phyloP scores from a whole-genome alignment of 495 filamentous ascomycete genomes.

The Halenospora varia region DNA sequence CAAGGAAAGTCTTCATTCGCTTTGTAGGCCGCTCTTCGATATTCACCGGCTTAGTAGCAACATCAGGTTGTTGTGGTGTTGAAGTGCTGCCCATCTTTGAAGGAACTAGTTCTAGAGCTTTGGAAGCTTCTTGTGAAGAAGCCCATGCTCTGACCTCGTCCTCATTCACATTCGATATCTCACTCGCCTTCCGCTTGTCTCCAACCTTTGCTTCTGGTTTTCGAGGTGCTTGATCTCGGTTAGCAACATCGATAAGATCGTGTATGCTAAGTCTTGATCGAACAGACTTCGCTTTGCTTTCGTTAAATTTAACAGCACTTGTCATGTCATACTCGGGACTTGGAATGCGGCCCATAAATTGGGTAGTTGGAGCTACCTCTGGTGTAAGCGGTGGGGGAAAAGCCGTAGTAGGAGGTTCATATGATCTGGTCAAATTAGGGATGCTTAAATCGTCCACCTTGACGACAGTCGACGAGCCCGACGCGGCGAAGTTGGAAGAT shows the following conservation, averaged over 20 bases:
- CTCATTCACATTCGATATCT: constrained; percentile 30
- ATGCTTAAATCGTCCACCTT: neutral
- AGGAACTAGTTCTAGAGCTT: neutral
- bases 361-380: neutral
- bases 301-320: constrained; percentile 34
- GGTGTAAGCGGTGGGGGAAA: neutral
- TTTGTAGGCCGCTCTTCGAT: constrained; percentile 26
- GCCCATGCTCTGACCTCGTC: constrained; percentile 26
- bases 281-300: constrained; percentile 28
- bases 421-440: neutral
- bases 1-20: constrained; percentile 31
- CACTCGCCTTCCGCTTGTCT: constrained; percentile 32
- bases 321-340: constrained; percentile 35
- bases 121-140: neutral
- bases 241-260: constrained; percentile 26
- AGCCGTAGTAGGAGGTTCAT: neutral
- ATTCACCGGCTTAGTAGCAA: neutral
- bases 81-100: too few relatives aligned
- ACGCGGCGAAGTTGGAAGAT: neutral
- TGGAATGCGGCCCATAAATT: constrained; percentile 1
- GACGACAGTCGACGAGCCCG: neutral
- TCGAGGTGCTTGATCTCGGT: neutral
- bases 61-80: neutral
- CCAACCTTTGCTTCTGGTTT: neutral
- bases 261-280: constrained; percentile 28